Percentiles rank a stretch among this genome's conserved stretches.
Conservation (phyloP, 1,139 yeast species). For the Taiozyma sp. region DNA sequence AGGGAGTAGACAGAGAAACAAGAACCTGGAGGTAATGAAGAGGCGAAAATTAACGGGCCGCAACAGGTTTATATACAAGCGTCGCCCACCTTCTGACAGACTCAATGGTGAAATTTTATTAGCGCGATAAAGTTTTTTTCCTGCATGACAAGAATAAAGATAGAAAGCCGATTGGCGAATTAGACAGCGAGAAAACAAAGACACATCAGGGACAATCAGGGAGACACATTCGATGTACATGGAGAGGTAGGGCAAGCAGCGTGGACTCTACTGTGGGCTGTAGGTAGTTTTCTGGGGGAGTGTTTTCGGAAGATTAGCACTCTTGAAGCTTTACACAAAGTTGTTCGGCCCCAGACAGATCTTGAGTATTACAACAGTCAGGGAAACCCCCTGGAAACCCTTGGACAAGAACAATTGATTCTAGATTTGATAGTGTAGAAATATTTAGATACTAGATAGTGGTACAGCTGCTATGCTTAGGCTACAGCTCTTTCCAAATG, state of each 20-base stretch:
- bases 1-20: background rate
- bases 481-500: background rate
- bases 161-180: background rate
- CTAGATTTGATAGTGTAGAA: background rate
- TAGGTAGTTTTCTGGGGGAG: background rate
- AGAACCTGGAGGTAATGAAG: background rate
- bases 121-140: background rate
- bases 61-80: background rate
- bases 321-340: too few species aligned
- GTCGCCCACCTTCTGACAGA: background rate
- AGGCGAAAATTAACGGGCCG: background rate
- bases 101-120: background rate
- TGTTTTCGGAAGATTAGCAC: too few species aligned
- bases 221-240: background rate
- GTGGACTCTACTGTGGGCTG: background rate
- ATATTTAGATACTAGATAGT: background rate
- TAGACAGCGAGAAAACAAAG: background rate
- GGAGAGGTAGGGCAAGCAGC: background rate
- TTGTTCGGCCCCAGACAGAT: background rate
- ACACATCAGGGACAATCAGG: background rate
- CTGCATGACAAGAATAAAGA: background rate
- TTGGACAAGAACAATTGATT: too few species aligned
- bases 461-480: background rate
- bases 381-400: too few species aligned
- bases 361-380: too few species aligned